phyloP scores from a whole-genome alignment of 2,329 filamentous ascomycete species.

The Parafenestella ontariensis region DNA sequence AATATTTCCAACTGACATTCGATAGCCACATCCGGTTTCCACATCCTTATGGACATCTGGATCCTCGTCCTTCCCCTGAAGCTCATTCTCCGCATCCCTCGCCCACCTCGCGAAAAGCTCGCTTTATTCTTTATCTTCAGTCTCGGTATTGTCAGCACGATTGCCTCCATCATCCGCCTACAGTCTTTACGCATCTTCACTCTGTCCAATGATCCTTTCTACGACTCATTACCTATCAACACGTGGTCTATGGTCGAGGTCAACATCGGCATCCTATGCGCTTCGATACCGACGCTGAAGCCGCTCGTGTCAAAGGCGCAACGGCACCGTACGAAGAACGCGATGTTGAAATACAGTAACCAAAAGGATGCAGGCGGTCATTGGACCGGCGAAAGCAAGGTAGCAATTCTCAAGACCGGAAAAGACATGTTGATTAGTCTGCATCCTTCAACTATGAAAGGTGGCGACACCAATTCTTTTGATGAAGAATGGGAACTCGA shows the following conservation, averaged over 20 bases:
- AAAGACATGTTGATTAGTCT: slow-evolving; percentile 21
- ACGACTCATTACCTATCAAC: slow-evolving; percentile 79
- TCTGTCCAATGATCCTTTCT: slow-evolving; percentile 58
- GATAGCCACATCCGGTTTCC: slow-evolving; percentile 68
- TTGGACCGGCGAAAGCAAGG: slow-evolving; percentile 7
- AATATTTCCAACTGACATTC: neutral
- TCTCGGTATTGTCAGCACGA: slow-evolving; percentile 84
- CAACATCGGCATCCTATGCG: slow-evolving; percentile 87
- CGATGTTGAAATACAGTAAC: slow-evolving; percentile 6
- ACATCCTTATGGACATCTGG: slow-evolving; percentile 85
- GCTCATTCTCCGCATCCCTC: slow-evolving; percentile 79
- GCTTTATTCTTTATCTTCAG: slow-evolving; percentile 84
- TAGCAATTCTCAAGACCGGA: slow-evolving; percentile 11
- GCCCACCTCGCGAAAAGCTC: slow-evolving; percentile 82
- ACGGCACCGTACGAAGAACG: slow-evolving; percentile 22
- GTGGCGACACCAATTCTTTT: slow-evolving; percentile 4
- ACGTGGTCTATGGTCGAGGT: slow-evolving; percentile 94
- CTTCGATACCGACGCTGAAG: slow-evolving; percentile 85
- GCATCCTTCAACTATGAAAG: slow-evolving; percentile 9
- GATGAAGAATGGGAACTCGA: slow-evolving; percentile 14
- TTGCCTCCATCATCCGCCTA: slow-evolving; percentile 75
- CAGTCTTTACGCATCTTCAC: slow-evolving; percentile 46
- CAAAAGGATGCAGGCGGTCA: slow-evolving; percentile 1
- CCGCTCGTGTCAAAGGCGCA: slow-evolving; percentile 61
- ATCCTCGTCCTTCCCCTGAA: slow-evolving; percentile 86